Evolutionary conservation across 2,329 filamentous ascomycete species (phyloP).

Genomic region (Fusarium paranaense): DNA sequence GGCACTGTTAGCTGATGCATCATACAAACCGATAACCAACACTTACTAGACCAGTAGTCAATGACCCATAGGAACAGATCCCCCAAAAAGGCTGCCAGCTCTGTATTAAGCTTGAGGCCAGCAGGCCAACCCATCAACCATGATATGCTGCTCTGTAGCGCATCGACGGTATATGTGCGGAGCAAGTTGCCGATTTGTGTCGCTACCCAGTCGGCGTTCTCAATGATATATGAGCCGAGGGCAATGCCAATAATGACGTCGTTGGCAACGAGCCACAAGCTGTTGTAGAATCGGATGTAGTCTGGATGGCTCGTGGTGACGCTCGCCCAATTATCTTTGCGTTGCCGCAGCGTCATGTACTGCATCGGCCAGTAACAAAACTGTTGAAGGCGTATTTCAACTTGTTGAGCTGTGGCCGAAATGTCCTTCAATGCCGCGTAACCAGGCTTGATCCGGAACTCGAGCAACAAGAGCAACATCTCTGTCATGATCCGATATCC

Average conservation of each 20-base stretch:
- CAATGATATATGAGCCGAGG: conserved; percentile 94
- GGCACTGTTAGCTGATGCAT: conserved; percentile 37
- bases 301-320: conserved; percentile 95
- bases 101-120: conserved; percentile 93
- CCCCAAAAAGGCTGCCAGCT: conserved; percentile 92
- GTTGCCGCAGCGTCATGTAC: conserved; percentile 88
- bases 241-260: conserved; percentile 99
- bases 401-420: conserved; percentile 95
- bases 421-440: conserved; percentile 92
- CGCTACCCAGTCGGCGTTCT: conserved; percentile 89
- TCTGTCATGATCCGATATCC: conserved; percentile 86
- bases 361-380: conserved; percentile 99
- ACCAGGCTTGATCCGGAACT: conserved; percentile 84
- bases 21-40: not conserved
- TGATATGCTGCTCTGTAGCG: conserved; percentile 86
- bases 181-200: conserved; percentile 81
- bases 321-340: conserved; percentile 94
- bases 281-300: conserved; percentile 99
- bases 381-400: conserved; percentile 96
- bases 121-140: conserved; percentile 98
- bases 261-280: conserved; percentile 97
- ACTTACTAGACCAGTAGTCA: conserved; percentile 91
- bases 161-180: conserved; percentile 86
- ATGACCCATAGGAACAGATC: conserved; percentile 99
- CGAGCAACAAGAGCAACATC: conserved; percentile 79